These are phyloP conservation scores for Fusarium cyanostomum DNA, from an alignment of 2,329 filamentous ascomycete species.

Conservation along the genomic window DNA sequence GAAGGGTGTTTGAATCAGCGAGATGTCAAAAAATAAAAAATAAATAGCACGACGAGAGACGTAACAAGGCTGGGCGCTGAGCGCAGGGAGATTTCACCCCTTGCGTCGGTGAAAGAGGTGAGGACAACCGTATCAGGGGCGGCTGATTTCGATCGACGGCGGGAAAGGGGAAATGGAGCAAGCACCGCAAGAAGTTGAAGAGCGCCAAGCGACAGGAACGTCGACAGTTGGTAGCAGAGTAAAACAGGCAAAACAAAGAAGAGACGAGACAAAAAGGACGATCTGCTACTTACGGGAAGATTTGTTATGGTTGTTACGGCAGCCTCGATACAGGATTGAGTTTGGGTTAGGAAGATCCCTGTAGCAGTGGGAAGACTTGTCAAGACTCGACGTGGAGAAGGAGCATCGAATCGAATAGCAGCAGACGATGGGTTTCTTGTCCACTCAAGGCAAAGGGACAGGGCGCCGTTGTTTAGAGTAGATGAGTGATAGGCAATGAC, in stretches of 20 bases:
- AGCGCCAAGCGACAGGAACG: constrained; percentile 13
- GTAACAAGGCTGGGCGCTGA: constrained; percentile 8
- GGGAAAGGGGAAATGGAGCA: constrained; percentile 22
- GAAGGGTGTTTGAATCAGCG: constrained; percentile 33
- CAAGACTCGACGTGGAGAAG: constrained; percentile 31
- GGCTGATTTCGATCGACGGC: constrained; percentile 28
- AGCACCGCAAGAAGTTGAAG: constrained; percentile 16
- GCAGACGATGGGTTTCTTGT: constrained; percentile 14
- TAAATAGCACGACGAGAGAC: constrained; percentile 1
- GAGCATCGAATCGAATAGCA: constrained; percentile 31
- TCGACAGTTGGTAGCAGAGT: constrained; percentile 10
- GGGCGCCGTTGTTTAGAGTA: constrained; percentile 40
- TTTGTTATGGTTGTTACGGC: constrained; percentile 41
- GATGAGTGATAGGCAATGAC: constrained; percentile 32
- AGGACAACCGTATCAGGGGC: constrained; percentile 19
- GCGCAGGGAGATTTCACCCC: constrained; percentile 27
- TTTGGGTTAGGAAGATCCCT: constrained; percentile 42
- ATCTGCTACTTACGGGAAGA: constrained; percentile 37
- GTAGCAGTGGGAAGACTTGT: constrained; percentile 32
- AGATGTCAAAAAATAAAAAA: neutral
- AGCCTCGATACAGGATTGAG: constrained; percentile 36
- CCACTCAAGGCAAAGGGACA: constrained; percentile 28
- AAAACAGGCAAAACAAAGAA: constrained; percentile 6
- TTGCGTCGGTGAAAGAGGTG: constrained; percentile 13
- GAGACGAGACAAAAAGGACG: constrained; percentile 15